Conservation (phyloP, 169 alveolate genomes). For the Plasmodium gonderi region DNA sequence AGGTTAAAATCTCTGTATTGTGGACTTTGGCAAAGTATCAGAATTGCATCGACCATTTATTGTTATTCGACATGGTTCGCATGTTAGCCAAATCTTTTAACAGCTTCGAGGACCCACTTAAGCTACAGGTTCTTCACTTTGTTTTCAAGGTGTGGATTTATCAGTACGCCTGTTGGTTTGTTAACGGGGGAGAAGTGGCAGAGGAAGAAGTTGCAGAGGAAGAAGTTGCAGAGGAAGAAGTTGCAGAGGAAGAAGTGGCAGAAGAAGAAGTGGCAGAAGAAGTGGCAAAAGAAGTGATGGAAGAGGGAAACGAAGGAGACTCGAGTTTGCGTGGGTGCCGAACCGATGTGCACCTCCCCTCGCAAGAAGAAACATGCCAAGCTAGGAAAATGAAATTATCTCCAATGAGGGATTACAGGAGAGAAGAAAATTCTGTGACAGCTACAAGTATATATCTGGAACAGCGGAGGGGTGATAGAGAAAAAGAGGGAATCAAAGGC, state of each 20-base stretch:
- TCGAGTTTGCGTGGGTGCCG: too few species aligned
- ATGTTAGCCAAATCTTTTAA: conserved; percentile 17
- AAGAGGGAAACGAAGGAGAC: not conserved
- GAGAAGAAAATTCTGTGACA: not conserved
- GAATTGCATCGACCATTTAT: conserved; percentile 9
- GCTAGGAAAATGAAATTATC: too few species aligned
- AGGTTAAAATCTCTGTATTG: conserved; percentile 22
- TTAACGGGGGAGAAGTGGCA: not conserved
- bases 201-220: too few species aligned
- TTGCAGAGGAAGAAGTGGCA: too few species aligned
- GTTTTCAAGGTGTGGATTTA: conserved; percentile 40
- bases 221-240: not conserved
- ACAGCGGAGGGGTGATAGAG: too few species aligned
- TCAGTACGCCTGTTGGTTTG: not conserved
- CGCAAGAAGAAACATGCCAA: too few species aligned
- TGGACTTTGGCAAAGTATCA: conserved; percentile 56
- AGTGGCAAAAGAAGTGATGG: not conserved
- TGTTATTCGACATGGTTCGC: conserved; percentile 15
- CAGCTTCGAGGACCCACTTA: not conserved
- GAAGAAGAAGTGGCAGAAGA: not conserved
- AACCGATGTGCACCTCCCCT: too few species aligned
- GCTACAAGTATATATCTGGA: not conserved
- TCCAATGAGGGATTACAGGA: too few species aligned
- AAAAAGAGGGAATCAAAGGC: not conserved
- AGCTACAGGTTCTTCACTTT: conserved; percentile 43